Evolutionary conservation across 768 basidiomycete genomes (phyloP), one percentile per base, ranked within the genome.

Genomic region (Mycena venus): DNA sequence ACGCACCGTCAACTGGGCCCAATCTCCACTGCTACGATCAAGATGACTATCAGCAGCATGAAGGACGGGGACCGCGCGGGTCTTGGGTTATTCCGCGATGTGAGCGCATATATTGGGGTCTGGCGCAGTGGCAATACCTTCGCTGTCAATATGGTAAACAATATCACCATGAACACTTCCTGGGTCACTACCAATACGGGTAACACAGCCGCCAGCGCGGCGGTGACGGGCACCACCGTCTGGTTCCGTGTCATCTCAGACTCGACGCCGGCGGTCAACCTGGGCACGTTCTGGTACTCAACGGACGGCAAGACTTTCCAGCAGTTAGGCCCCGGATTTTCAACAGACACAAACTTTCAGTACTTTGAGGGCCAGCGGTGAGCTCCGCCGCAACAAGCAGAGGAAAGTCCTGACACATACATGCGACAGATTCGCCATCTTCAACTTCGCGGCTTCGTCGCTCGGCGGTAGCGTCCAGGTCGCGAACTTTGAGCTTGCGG

Each of bases 61-160:
- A 51, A 55, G 29, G 63, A 73, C 38, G 78, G 78, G 9, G 78
- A 78, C 64, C 73, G 70, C 55, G 71, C 78, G n/a, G 76, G 76
- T 47, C 76, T 78, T 6, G 76, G 73, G 14, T 44, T 78, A n/a
- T 75, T 78, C 70, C 68, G 76, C 29, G 78, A 77, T 38, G 34
- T 62, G n/a, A 72, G 73, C 10, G 70, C 71, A 14, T 78, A 70
- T 53, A 70, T 78, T 31, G 75, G 77, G 32, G 68, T 77, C 23
- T 64, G 70, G 58, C 74, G 71, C 42, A 66, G 55, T 34, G 63
- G 69, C 58, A 67, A 38, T 29, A 61, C 36, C 23, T 58, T 49
- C 19, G 36, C 60, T 2, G 56, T 78, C 25, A 32, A 60, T 10
- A 71, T 78, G 38, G 78, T 78, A 17, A 75, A 74, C 60, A 64